Percentiles rank a stretch among this genome's conserved stretches.
Conservation (phyloP, 768 basidiomycete genomes). For the Pleurotus platypus region DNA sequence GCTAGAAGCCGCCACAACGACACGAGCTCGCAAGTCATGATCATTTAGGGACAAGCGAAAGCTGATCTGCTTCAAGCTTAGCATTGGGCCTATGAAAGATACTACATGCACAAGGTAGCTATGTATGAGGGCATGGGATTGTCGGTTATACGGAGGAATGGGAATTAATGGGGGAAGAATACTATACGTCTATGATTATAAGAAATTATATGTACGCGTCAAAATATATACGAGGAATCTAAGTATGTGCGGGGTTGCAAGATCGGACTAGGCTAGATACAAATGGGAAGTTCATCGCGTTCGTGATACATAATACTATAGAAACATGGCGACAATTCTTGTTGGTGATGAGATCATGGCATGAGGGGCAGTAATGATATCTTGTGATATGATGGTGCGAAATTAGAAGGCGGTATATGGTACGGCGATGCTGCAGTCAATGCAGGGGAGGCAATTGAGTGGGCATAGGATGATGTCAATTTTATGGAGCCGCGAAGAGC, state of each 20-base stretch:
- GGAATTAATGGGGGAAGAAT: too few relatives aligned
- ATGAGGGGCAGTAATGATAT: not conserved
- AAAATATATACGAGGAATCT: not conserved
- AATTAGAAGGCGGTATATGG: not conserved
- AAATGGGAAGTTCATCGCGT: not conserved
- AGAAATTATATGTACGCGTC: not conserved
- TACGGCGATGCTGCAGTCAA: constrained; percentile 3
- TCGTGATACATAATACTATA: not conserved
- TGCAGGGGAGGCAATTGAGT: not conserved
- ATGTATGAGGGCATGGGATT: too few relatives aligned
- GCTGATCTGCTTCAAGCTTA: too few relatives aligned
- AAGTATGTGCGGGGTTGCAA: not conserved
- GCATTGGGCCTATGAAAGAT: too few relatives aligned
- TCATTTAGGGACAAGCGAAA: too few relatives aligned
- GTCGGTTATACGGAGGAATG: too few relatives aligned
- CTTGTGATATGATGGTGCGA: not conserved
- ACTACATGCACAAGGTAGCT: too few relatives aligned
- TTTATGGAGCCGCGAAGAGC: not conserved
- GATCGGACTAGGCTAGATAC: not conserved
- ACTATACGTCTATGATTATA: not conserved
- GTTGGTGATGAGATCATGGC: too few relatives aligned
- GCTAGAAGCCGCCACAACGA: too few relatives aligned
- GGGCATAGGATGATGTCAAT: not conserved
- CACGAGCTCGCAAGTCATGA: too few relatives aligned
- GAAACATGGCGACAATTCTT: not conserved